Evolutionary conservation across 768 basidiomycete species (phyloP).

Genomic region (Kwoniella shandongensis): DNA sequence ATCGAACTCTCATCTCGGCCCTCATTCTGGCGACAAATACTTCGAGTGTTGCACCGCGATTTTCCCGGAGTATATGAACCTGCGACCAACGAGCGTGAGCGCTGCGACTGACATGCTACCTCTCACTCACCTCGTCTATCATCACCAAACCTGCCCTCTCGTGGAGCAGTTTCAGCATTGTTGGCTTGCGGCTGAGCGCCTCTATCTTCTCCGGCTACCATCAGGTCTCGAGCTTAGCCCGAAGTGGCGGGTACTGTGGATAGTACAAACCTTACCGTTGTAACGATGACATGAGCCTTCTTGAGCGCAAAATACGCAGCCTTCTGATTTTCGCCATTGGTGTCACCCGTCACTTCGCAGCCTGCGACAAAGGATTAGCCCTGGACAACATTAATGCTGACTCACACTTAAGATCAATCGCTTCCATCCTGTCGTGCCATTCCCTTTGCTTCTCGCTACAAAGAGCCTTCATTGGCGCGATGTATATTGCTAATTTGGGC

Average conservation of each 20-base stretch:
- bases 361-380: slow-evolving; percentile 58
- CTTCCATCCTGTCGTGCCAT: slow-evolving; percentile 78
- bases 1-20: slow-evolving; percentile 67
- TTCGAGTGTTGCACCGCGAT: slow-evolving; percentile 86
- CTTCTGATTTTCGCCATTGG: slow-evolving; percentile 63
- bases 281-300: slow-evolving; percentile 75
- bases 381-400: slow-evolving; percentile 3
- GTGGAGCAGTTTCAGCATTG: slow-evolving; percentile 68
- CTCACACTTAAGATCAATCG: slow-evolving; percentile 60
- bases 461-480: slow-evolving; percentile 92
- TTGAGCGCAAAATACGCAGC: slow-evolving; percentile 73
- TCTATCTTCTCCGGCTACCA: slow-evolving; percentile 90
- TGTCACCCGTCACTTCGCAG: slow-evolving; percentile 90
- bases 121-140: slow-evolving; percentile 73
- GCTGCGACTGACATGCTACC: neutral
- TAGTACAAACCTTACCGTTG: slow-evolving; percentile 62
- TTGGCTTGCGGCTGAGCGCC: slow-evolving; percentile 65
- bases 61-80: slow-evolving; percentile 91
- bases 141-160: slow-evolving; percentile 75
- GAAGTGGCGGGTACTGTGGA: too few relatives aligned
- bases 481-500: slow-evolving; percentile 62
- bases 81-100: slow-evolving; percentile 53
- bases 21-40: slow-evolving; percentile 95
- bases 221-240: too few relatives aligned
- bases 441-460: slow-evolving; percentile 81